phyloP scores from a whole-genome alignment of 1,284 basidiomycete species.

The Boletellus deceptivus region DNA sequence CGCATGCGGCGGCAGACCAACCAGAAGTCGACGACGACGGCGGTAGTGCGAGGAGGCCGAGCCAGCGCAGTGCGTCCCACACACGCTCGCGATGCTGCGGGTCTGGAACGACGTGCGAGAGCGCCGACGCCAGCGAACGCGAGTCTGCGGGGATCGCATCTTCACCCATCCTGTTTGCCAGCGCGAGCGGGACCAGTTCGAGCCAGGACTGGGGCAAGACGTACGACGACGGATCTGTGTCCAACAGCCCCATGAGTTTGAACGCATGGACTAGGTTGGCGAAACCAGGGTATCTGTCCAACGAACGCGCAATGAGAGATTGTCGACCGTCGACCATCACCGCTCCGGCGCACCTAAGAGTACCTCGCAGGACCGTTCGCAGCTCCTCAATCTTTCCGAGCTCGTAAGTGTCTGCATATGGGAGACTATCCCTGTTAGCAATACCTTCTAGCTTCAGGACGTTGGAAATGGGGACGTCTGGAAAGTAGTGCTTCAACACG shows the following conservation, averaged over 20 bases:
- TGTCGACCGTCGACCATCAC: background rate
- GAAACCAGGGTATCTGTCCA: constrained; percentile 82
- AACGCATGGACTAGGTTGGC: constrained; percentile 74
- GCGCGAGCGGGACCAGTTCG: constrained; percentile 40
- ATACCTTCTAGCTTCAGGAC: constrained; percentile 81
- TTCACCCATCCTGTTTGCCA: constrained; percentile 31
- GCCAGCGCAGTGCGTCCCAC: constrained; percentile 58
- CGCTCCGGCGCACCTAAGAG: constrained; percentile 57
- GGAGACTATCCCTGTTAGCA: constrained; percentile 84
- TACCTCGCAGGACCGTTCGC: constrained; percentile 80
- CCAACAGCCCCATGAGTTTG: constrained; percentile 72
- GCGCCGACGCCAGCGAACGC: constrained; percentile 37
- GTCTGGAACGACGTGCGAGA: constrained; percentile 39
- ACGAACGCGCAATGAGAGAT: background rate
- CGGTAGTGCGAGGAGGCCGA: constrained; percentile 43
- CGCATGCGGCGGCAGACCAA: background rate
- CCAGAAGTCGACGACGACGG: background rate
- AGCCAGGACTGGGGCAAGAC: constrained; percentile 47
- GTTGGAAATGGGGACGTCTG: constrained; percentile 63
- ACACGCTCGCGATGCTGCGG: constrained; percentile 37
- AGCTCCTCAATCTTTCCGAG: constrained; percentile 51
- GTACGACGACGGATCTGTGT: constrained; percentile 32
- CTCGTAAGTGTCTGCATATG: constrained; percentile 74
- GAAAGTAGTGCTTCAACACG: constrained; percentile 61
- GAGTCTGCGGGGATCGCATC: constrained; percentile 32